Percentiles rank a stretch among this genome's conserved stretches.
Conservation (phyloP, 768 basidiomycete species). For the Boletus reticulatus region DNA sequence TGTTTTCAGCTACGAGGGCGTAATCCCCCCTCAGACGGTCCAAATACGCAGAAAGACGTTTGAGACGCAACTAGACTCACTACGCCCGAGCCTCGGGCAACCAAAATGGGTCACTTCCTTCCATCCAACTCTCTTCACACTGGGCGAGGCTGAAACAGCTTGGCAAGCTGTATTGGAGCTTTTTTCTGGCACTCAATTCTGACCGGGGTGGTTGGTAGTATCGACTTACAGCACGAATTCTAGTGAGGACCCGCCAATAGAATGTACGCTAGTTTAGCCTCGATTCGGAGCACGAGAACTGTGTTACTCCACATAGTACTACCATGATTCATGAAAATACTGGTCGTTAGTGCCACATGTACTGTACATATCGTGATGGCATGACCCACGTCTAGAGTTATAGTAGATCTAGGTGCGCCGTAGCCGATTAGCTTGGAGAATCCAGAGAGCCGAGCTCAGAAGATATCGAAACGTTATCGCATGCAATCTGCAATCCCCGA, state of each 20-base stretch:
- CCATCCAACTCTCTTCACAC: not conserved
- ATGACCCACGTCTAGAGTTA: too few species aligned
- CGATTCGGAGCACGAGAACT: not conserved
- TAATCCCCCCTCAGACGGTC: rapidly evolving
- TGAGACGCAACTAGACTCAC: not conserved
- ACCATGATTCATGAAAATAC: too few species aligned
- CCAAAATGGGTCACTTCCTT: not conserved
- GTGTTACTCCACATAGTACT: too few species aligned
- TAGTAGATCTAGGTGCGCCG: too few species aligned
- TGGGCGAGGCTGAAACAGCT: not conserved
- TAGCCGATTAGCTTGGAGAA: too few species aligned
- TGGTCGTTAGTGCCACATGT: too few species aligned
- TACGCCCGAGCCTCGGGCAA: not conserved
- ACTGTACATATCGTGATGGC: too few species aligned
- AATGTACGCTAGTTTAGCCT: not conserved
- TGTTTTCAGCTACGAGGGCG: conserved; percentile 5
- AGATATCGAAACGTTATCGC: too few species aligned
- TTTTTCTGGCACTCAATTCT: not conserved
- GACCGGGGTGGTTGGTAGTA: not conserved
- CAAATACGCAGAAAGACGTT: not conserved
- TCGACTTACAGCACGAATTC: not conserved
- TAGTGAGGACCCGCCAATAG: not conserved
- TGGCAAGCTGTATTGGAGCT: conserved; percentile 11
- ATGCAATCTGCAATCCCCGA: too few species aligned
- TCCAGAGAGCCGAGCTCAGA: too few species aligned